Evolutionary conservation across 352 stramenopile genomes (phyloP), one percentile per base, ranked within the genome.

Genomic region (Phytophthora quininea): DNA sequence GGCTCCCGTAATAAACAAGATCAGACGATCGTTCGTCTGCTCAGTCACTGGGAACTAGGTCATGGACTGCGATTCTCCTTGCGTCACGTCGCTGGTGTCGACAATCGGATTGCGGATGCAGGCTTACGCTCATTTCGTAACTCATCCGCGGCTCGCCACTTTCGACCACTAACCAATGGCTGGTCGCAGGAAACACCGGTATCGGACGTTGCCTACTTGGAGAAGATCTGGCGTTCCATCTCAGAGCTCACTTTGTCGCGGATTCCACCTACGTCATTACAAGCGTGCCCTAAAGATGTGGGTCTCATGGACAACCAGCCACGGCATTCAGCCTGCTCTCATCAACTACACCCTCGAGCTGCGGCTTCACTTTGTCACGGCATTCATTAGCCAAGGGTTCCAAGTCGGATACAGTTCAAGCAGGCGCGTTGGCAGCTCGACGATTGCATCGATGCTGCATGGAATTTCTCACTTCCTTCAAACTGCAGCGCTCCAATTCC

Each of bases 381-480:
- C 57, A 27, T 62, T 58, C 47, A 35, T 54, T 29, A 24, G 62
- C 2, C 52, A 58, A 33, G 62, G 54, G 2, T 54, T 69, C 19
- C 47, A 59, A 12, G 35, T 48, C 24, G 37, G 54, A 1, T 62
- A 27, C 8, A 54, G 38, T 1, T 63, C 61, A 1, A 30, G 15
- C 1, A 27, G 51, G 2, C 47, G 14, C 0, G 19, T 58, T n/a
- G 37, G 38, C 1, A 32, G 31, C 7, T 24, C 35, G 1, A 58
- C 53, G n/a, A 63, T 64, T 4, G 4, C 48, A 11, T 12, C 37
- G 3, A 58, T 55, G 2, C 40, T 59, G 0, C 14, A 50, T 7
- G 54, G 54, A 4, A 54, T 58, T 14, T 7, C 8, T 15, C 48
- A 69, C 38, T 64, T 68, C 32, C 64, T 64, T n/a, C 32, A 52